These are phyloP conservation scores for Cornus suecica DNA, from an alignment of 148 eudicot genomes.

Conservation along the genomic window DNA sequence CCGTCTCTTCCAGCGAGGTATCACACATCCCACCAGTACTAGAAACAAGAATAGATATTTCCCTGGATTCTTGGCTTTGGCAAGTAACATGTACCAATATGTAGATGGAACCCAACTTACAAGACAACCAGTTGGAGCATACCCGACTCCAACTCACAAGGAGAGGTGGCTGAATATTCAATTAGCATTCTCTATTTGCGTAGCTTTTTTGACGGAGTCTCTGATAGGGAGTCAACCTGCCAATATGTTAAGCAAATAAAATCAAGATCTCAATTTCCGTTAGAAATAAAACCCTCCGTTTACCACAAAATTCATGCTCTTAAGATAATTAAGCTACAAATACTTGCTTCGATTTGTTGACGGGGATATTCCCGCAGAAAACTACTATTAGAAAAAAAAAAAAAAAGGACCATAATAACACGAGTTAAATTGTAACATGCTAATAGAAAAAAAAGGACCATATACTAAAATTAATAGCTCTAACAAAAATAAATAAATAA, in stretches of 20 bases:
- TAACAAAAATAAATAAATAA: no score
- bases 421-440: no score
- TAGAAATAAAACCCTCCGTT: neutral
- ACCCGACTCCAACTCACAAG: neutral
- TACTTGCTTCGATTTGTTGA: neutral
- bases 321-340: neutral
- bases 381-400: no score
- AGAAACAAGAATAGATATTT: neutral
- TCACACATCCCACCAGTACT: neutral
- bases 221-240: slow-evolving; percentile 55
- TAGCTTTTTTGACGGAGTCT: slow-evolving; percentile 50
- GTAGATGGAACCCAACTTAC: slow-evolving; percentile 2
- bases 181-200: slow-evolving; percentile 41
- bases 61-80: slow-evolving; percentile 3
- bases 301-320: neutral
- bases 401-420: no score
- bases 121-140: slow-evolving; percentile 1
- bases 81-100: slow-evolving; percentile 18
- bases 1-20: neutral
- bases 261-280: neutral
- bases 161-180: slow-evolving; percentile 6
- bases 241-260: neutral
- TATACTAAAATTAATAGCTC: no score
- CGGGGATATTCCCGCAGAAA: neutral
- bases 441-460: no score